phyloP scores from a whole-genome alignment of 129 eudicot species.

The Glebionis coronaria region DNA sequence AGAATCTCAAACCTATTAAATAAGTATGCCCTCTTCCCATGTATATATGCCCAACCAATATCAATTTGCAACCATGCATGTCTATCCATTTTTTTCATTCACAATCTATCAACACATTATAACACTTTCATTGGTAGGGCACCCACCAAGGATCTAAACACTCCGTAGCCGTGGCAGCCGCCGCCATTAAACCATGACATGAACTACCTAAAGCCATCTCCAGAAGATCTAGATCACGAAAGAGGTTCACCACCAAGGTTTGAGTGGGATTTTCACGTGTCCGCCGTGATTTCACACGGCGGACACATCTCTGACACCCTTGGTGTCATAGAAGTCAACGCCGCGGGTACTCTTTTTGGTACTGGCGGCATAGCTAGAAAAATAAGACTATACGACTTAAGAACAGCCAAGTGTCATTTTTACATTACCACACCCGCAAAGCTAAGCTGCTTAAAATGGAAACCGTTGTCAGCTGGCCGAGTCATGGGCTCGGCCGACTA shows the following conservation, averaged over 20 bases:
- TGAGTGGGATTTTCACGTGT: constrained; percentile 67
- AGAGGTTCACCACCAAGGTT: constrained; percentile 30
- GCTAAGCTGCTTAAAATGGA: constrained; percentile 77
- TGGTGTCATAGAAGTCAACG: constrained; percentile 66
- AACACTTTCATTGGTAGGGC: constrained; percentile 31
- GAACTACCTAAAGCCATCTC: constrained; percentile 30
- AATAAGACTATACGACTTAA: constrained; percentile 44
- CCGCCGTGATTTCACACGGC: constrained; percentile 47
- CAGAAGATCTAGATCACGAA: constrained; percentile 12
- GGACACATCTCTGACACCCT: constrained; percentile 51
- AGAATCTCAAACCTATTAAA: neutral
- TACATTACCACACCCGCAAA: constrained; percentile 70
- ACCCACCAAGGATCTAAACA: constrained; percentile 12
- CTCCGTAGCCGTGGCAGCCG: neutral
- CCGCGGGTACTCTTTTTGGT: constrained; percentile 49
- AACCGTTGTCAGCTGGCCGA: constrained; percentile 48
- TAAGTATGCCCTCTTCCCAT: neutral
- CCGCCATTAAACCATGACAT: constrained; percentile 23
- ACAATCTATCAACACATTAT: constrained; percentile 8
- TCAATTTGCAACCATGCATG: constrained; percentile 24
- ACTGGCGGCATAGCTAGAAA: constrained; percentile 77
- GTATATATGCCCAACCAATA: neutral
- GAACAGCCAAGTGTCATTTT: constrained; percentile 34
- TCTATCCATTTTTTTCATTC: constrained; percentile 26
- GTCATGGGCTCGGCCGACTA: constrained; percentile 69